phyloP scores from a whole-genome alignment of 139 green algal species.

The Spirogloea muscicola region DNA sequence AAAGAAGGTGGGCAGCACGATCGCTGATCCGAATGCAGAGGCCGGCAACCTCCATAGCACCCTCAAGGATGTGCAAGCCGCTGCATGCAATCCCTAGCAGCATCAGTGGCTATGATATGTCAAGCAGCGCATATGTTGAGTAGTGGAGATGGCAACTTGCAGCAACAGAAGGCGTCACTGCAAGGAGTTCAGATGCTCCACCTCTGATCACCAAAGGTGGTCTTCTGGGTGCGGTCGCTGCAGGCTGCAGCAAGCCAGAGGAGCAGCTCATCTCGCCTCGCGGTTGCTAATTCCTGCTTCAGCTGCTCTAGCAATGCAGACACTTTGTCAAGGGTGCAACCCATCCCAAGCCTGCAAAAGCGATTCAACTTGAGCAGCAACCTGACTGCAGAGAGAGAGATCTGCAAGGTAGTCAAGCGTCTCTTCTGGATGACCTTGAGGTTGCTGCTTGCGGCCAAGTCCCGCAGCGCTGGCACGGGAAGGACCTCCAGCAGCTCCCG shows the following conservation, averaged over 20 bases:
- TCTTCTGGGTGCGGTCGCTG: too few species aligned
- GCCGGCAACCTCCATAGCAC: too few species aligned
- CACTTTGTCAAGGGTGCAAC: neutral
- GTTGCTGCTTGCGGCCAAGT: neutral
- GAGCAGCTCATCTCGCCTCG: too few species aligned
- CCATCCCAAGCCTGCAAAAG: neutral
- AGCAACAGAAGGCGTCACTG: neutral
- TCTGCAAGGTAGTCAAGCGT: neutral
- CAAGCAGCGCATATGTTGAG: neutral
- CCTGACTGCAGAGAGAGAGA: too few species aligned
- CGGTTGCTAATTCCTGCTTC: neutral
- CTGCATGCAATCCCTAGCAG: too few species aligned
- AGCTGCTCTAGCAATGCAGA: neutral
- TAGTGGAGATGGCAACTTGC: neutral
- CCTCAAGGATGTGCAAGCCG: too few species aligned
- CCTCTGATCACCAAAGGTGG: too few species aligned
- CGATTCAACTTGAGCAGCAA: neutral
- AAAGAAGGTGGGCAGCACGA: too few species aligned
- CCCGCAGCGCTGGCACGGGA: neutral
- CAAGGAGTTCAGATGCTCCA: too few species aligned
- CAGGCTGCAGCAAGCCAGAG: too few species aligned
- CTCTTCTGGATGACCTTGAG: neutral
- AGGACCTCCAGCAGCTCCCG: neutral
- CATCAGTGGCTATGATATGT: neutral
- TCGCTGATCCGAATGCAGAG: too few species aligned